phyloP scores from a whole-genome alignment of 2,329 filamentous ascomycete genomes.

The Incumbomyces lentus region DNA sequence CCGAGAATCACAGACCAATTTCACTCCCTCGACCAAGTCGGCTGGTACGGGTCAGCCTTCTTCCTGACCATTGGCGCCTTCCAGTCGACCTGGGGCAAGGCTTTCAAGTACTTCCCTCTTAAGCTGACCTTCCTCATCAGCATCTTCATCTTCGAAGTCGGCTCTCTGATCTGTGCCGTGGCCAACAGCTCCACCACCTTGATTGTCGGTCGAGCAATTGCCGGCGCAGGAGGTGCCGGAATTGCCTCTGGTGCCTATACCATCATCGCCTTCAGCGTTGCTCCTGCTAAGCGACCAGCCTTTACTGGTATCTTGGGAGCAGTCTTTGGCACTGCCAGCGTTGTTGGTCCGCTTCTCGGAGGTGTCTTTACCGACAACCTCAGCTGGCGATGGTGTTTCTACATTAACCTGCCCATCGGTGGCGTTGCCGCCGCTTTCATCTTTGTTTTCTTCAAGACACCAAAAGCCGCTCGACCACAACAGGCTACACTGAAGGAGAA shows the following conservation, averaged over 20 bases:
- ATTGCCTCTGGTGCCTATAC: constrained; percentile 29
- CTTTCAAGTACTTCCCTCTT: constrained; percentile 24
- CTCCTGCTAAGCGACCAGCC: constrained; percentile 36
- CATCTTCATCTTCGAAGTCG: constrained; percentile 35
- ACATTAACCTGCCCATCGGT: constrained; percentile 28
- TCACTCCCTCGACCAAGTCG: constrained; percentile 24
- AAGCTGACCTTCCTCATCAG: constrained; percentile 27
- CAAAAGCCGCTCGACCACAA: constrained; percentile 17
- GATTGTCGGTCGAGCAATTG: constrained; percentile 32
- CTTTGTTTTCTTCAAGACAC: constrained; percentile 23
- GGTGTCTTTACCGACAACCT: constrained; percentile 25
- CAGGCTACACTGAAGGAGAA: constrained; percentile 25
- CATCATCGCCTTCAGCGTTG: constrained; percentile 38
- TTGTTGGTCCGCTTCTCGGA: constrained; percentile 24
- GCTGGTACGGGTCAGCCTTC: constrained; percentile 30
- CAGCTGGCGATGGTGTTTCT: constrained; percentile 29
- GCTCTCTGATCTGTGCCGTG: constrained; percentile 31
- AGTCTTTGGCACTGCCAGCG: constrained; percentile 22
- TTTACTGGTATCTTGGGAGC: constrained; percentile 31
- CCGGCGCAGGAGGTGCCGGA: constrained; percentile 28
- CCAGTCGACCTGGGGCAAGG: constrained; percentile 26
- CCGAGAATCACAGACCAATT: constrained; percentile 28
- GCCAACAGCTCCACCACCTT: constrained; percentile 26
- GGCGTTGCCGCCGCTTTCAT: constrained; percentile 21
- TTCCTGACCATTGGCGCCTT: constrained; percentile 27